Conservation (phyloP, 768 basidiomycete species). For the Chlorophyllum brunneum region DNA sequence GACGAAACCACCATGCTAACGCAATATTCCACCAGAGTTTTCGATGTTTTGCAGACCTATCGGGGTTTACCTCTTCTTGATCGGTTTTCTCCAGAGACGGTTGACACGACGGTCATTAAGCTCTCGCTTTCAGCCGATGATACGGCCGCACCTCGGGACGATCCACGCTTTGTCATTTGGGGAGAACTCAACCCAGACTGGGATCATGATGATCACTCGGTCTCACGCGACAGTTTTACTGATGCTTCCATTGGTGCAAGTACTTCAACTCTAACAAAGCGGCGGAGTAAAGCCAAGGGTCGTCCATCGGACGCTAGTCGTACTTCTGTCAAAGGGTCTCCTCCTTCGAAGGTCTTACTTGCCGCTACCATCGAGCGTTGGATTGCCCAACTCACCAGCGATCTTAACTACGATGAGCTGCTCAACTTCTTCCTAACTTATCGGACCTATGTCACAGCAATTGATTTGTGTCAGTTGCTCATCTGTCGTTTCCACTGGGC, state of each 20-base stretch:
- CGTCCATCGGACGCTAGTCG: constrained; percentile 25
- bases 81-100: constrained; percentile 50
- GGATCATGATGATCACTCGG: constrained; percentile 28
- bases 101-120: constrained; percentile 66
- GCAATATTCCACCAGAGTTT: constrained; percentile 70
- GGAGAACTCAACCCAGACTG: constrained; percentile 47
- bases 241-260: constrained; percentile 21
- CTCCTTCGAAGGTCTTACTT: constrained; percentile 51
- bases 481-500: constrained; percentile 92
- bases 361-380: constrained; percentile 92
- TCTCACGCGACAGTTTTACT: constrained; percentile 30
- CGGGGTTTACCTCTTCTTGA: constrained; percentile 74
- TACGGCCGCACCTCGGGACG: constrained; percentile 72
- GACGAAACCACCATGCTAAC: constrained; percentile 52
- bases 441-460: constrained; percentile 74
- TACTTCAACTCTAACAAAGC: constrained; percentile 31
- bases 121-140: constrained; percentile 65
- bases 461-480: constrained; percentile 78
- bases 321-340: constrained; percentile 15
- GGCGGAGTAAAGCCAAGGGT: constrained; percentile 31
- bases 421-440: constrained; percentile 92
- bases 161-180: constrained; percentile 92
- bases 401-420: constrained; percentile 82
- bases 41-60: constrained; percentile 79
- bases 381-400: constrained; percentile 88